Evolutionary conservation across 371 early-diverging fungal species (phyloP), one percentile per base, ranked within the genome.

Genomic region (Racocetra persica): DNA sequence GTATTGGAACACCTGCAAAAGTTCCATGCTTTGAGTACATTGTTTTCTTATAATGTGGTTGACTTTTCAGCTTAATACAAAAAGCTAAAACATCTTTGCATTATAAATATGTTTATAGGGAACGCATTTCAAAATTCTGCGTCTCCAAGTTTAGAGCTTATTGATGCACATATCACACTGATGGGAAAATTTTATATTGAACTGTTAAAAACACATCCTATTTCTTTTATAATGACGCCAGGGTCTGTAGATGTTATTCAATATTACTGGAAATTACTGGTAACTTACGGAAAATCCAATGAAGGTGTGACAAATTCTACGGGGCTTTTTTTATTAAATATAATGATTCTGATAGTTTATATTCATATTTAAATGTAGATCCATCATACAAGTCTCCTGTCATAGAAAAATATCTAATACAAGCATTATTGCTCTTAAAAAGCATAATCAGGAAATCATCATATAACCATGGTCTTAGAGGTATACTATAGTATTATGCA

Each of bases 111-210:
- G 13, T 20, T 18, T 24, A 41, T 22, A 80, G 80, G 79, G 36
- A 80, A 67, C 26, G 20, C 75, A 3, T 83, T 86, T 60, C 83
- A 83, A 55, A 84, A 86, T 70, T 77, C 81, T 18, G 86, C 82
- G 18, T 84, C 86, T 32, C 83, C 84, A 63, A 69, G 85, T 32
- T 51, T 86, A n/a, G 82, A 83, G 0, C 72, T 83, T 18, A 65
- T 93, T n/a, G 87, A 88, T 22, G 85, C 86, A 0, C 84, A 91
- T 22, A 88, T 94, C 63, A 86, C 91, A 41, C 90, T 93, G n/a
- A 89, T 94, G 67, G 98, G 98, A n/a, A 92, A 95, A 80, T 80
- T 96, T 22, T 96, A 94, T 83, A 81, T 95, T 59, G 93, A 92
- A 71, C 81, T 94, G 36, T 93, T 92, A 84, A 90, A 90, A 60